Base-by-base conservation (phyloP, 2,329 filamentous ascomycete species). In the Dactylonectria macrodidyma region DNA sequence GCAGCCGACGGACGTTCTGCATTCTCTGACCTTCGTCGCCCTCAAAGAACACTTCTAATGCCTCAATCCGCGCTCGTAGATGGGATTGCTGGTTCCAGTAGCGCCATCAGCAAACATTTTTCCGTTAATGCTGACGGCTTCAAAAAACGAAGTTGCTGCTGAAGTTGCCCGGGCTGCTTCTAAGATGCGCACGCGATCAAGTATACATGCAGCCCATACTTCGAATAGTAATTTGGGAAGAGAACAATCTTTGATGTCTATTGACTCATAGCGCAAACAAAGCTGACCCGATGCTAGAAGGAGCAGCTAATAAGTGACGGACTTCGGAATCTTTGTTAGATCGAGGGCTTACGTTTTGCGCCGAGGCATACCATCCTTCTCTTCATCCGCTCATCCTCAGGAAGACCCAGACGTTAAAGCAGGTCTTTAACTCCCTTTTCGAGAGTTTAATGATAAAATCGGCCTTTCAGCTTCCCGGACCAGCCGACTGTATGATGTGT, bases 141-240 rank as follows among this genome's bases (percentile, higher is more conserved):
- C 54, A 33, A 69, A 69, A 26, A 67, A 67, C 16, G 60, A 70
- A 2, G 71, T 68, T 5, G 72, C 69, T 4, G 73, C 73, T 8
- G 72, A 69, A 0, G 71, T 71, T 10, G 70, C 72, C 5, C 71
- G 70, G 9, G 67, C 57, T 14, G 56, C 67, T 6, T 69, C 48
- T 60, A 55, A 67, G 30, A 69, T 62, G 2, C 41, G 11, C 30
- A 44, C 48, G 12, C 57, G 26, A 44, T 57, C 41, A 50, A 57
- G 36, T 5, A 41, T 41, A 24, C 22, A 14, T 24, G 26, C n/a
- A 14, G 7, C 19, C 47, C 47, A 50, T 50, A 10, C 22, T 24
- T 50, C 7, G 47, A 50, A 19, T 50, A 50, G 3, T 50, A 24
- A 19, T 16, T 50, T 24, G 47, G 47, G 12, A 50, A 50, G 8